phyloP scores from a whole-genome alignment of 371 early-diverging fungal genomes.

The Circinella minor region DNA sequence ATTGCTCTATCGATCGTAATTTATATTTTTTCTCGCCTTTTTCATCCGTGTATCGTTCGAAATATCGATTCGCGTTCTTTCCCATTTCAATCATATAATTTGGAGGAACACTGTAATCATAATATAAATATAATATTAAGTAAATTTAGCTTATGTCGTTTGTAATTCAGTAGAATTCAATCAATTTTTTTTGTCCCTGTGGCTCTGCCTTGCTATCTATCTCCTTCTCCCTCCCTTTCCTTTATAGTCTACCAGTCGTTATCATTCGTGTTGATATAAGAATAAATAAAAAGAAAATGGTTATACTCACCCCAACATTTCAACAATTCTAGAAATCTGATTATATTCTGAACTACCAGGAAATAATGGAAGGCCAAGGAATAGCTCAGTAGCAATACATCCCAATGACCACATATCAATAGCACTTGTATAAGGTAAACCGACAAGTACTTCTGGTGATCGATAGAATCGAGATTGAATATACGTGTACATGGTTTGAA shows the following conservation, averaged over 20 bases:
- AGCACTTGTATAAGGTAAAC: slow-evolving; percentile 90
- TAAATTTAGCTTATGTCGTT: neutral
- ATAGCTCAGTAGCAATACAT: slow-evolving; percentile 98
- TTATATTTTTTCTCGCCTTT: slow-evolving; percentile 63
- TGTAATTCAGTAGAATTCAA: neutral
- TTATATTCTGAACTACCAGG: slow-evolving; percentile 97
- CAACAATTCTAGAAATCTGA: slow-evolving; percentile 89
- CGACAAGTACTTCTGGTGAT: slow-evolving; percentile 96
- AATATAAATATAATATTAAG: neutral
- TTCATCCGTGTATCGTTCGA: slow-evolving; percentile 59
- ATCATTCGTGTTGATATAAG: too few species aligned
- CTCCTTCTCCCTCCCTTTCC: too few species aligned
- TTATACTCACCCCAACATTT: slow-evolving; percentile 77
- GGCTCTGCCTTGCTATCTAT: too few species aligned
- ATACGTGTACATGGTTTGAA: slow-evolving; percentile 93
- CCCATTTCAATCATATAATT: slow-evolving; percentile 92
- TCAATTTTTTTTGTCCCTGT: neutral
- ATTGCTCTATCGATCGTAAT: slow-evolving; percentile 84
- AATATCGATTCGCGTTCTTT: slow-evolving; percentile 83
- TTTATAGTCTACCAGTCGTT: too few species aligned
- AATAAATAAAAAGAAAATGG: neutral
- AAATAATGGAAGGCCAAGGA: slow-evolving; percentile 91
- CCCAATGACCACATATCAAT: slow-evolving; percentile 99
- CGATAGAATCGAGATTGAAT: slow-evolving; percentile 98
- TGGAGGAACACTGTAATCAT: slow-evolving; percentile 65